Conservation (phyloP, 257 asterid genomes). For the Nicotiana obtusifolia region DNA sequence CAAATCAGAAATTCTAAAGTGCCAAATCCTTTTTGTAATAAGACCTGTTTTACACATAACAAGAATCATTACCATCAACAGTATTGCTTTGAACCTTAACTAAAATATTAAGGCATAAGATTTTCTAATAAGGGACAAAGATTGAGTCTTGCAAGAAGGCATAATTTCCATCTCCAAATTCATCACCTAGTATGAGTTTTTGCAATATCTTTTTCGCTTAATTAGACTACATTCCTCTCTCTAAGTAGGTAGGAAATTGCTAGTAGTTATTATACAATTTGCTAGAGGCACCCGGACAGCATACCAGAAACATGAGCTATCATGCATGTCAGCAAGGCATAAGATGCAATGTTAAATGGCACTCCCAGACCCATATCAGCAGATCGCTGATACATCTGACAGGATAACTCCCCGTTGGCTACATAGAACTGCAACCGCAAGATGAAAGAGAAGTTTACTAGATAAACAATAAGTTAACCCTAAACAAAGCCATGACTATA, state of each 20-base stretch:
- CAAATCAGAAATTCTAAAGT: neutral
- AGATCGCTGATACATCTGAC: conserved; percentile 51
- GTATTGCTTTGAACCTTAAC: neutral
- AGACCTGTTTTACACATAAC: neutral
- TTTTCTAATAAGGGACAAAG: neutral
- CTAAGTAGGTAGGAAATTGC: neutral
- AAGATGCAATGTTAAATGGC: conserved; percentile 48
- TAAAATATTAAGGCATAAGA: neutral
- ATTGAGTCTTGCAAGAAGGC: neutral
- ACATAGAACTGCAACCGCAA: conserved; percentile 36
- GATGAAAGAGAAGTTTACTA: neutral
- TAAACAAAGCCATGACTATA: conserved; percentile 8
- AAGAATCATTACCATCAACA: neutral
- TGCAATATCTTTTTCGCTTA: neutral
- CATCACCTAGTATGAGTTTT: neutral
- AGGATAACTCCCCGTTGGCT: conserved; percentile 37
- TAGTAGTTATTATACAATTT: neutral
- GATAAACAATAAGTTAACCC: neutral
- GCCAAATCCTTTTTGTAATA: neutral
- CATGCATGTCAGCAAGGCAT: conserved; percentile 45
- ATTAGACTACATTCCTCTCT: neutral
- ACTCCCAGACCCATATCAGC: conserved; percentile 53
- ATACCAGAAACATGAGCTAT: conserved; percentile 45
- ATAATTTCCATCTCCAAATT: neutral
- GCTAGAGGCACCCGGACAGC: neutral